Evolutionary conservation across 106 monocot genomes (phyloP), one percentile per base, ranked within the genome.

Genomic region (Dendrobium huoshanense): DNA sequence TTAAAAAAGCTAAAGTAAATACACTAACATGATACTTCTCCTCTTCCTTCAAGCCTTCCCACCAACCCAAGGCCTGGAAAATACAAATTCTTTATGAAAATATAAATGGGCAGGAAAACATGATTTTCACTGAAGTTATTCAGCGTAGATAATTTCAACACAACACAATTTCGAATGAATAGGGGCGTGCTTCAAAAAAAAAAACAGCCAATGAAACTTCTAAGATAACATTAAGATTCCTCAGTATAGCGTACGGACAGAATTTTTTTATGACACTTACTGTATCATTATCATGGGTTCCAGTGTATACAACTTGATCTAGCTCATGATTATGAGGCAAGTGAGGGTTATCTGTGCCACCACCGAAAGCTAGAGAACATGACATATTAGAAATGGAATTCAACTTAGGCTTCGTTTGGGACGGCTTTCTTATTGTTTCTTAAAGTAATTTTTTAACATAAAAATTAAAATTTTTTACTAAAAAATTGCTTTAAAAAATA

Each of bases 201-300:
- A 3, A 73, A 27, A 45, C 2, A 41, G 13, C 33, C 33, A 24
- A 19, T 73, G 33, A 2, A 41, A 17, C 40, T 73, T 40, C 40
- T 17, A 73, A 41, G 73, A 67, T 25, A 58, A 58, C 58, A 58
- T 58, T 67, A 67, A 1, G 22, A 67, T 67, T 67, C 27, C 27
- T 29, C 67, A 5, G 11, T 67, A 67, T n/a, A 58, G 58, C 18
- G 19, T 18, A 27, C 10, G 40, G 40, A 40, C 40, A 31, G 0
- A 31, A 70, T 17, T 13, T 29, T 29, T 13, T 9, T 0, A 72
- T 72, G 33, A 41, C 24, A 56, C 91, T 88, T 56, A 99, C 98
- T 25, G 99, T 99, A 77, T 99, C 99, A 82, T 99, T 99, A 75
- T 99, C 99, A 81, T 99, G 99, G 20, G 99, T 99, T 78, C 95